Percentiles rank a stretch among this genome's conserved stretches.
Evolutionary conservation across 345 rosid genomes (phyloP).

Genomic region (Mallotus nudiflorus): DNA sequence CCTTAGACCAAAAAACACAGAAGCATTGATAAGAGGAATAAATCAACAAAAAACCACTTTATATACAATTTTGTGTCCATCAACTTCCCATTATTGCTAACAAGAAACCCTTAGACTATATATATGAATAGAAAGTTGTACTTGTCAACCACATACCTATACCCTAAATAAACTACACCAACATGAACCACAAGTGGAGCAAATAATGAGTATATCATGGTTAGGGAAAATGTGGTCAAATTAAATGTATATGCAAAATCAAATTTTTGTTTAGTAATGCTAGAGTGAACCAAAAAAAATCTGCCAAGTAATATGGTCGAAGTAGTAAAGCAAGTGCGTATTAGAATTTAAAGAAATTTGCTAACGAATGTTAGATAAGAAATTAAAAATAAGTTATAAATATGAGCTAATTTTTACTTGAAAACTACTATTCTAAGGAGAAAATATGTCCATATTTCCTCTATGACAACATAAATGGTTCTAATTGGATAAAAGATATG

Average conservation of each 20-base stretch:
- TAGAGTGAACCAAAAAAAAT: too few relatives aligned
- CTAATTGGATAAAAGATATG: too few relatives aligned
- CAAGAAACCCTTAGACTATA: constrained; percentile 92
- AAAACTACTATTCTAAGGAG: too few relatives aligned
- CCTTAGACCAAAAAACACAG: constrained; percentile 88
- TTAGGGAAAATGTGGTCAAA: constrained; percentile 86
- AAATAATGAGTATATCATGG: constrained; percentile 87
- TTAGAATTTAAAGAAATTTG: too few relatives aligned
- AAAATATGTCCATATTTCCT: too few relatives aligned
- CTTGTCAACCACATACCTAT: constrained; percentile 91
- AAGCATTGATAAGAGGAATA: constrained; percentile 84
- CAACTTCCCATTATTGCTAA: constrained; percentile 94
- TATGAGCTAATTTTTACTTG: too few relatives aligned
- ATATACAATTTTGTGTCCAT: constrained; percentile 86
- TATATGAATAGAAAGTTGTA: constrained; percentile 92
- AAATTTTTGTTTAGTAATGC: constrained; percentile 87
- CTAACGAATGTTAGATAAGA: too few relatives aligned
- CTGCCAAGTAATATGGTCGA: too few relatives aligned
- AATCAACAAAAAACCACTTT: constrained; percentile 83
- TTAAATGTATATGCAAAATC: constrained; percentile 97
- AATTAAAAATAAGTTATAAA: too few relatives aligned
- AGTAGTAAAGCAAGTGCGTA: too few relatives aligned
- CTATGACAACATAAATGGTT: too few relatives aligned
- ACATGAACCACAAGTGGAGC: constrained; percentile 95
- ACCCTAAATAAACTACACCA: constrained; percentile 90